Evolutionary conservation across 805 yeast genomes (phyloP).

Genomic region (Groenewaldozyma tartarivorans): DNA sequence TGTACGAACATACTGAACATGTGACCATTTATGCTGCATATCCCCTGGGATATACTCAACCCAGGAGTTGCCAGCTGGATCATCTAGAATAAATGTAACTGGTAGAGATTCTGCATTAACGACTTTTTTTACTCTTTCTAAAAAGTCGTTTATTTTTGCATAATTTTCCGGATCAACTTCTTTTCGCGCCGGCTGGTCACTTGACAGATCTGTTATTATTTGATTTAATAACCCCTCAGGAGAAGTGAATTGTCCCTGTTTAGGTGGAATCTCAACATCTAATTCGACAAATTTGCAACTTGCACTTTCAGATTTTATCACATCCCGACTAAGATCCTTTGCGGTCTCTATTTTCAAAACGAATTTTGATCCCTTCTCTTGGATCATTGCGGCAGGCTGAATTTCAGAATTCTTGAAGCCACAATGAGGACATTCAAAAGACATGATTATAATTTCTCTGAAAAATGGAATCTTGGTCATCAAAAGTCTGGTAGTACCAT

Average conservation of each 20-base stretch:
- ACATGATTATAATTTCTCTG: slow-evolving; percentile 85
- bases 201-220: slow-evolving; percentile 68
- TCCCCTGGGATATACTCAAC: slow-evolving; percentile 82
- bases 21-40: slow-evolving; percentile 83
- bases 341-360: slow-evolving; percentile 55
- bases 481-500: slow-evolving; percentile 74
- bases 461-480: slow-evolving; percentile 87
- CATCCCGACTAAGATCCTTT: slow-evolving; percentile 79
- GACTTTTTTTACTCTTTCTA: slow-evolving; percentile 47
- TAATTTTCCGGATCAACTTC: slow-evolving; percentile 63
- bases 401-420: slow-evolving; percentile 83
- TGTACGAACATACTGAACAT: slow-evolving; percentile 68
- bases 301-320: slow-evolving; percentile 84
- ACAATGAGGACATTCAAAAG: slow-evolving; percentile 94
- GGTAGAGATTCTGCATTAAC: slow-evolving; percentile 68
- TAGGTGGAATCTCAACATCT: slow-evolving; percentile 91
- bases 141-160: slow-evolving; percentile 62
- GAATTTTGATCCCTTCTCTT: slow-evolving; percentile 77
- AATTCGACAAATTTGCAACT: slow-evolving; percentile 70
- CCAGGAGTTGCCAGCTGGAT: slow-evolving; percentile 98
- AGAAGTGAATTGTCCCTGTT: slow-evolving; percentile 85
- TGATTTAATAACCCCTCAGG: slow-evolving; percentile 82
- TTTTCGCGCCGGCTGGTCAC: slow-evolving; percentile 77
- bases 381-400: slow-evolving; percentile 91
- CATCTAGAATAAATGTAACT: slow-evolving; percentile 69